These are phyloP conservation scores for Magnolia officinalis DNA, from an alignment of 164 flowering plant species.

Conservation along the genomic window DNA sequence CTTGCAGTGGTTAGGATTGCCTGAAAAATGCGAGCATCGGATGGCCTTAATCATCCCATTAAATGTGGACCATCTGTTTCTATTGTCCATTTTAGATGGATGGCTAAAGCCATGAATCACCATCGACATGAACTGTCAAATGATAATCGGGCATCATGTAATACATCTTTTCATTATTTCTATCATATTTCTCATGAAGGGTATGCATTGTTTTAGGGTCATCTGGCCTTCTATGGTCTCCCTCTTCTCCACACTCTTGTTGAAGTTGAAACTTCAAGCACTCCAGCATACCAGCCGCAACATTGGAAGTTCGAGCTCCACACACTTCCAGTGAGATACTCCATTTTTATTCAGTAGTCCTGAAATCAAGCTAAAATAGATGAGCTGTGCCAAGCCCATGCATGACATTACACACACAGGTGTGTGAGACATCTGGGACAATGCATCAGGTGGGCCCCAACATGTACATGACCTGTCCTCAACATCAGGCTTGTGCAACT, in stretches of 20 bases:
- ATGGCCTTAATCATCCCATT: not conserved
- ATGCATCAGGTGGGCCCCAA: not conserved
- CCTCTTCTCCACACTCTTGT: slow-evolving; percentile 50
- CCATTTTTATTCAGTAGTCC: not conserved
- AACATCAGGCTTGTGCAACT: not conserved
- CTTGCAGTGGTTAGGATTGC: no score
- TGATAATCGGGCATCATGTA: not conserved
- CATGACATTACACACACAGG: not conserved
- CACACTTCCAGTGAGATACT: slow-evolving; percentile 56
- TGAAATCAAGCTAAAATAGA: not conserved
- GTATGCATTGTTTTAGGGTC: slow-evolving; percentile 42
- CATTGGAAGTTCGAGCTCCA: slow-evolving; percentile 63
- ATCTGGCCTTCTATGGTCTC: slow-evolving; percentile 70
- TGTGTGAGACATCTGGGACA: not conserved
- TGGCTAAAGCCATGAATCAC: not conserved
- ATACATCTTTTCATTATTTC: not conserved
- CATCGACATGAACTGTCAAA: not conserved
- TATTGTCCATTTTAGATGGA: not conserved
- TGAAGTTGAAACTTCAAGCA: slow-evolving; percentile 27
- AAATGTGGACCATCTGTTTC: not conserved
- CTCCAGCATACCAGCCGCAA: slow-evolving; percentile 35
- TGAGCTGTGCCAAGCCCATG: not conserved
- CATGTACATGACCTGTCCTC: not conserved
- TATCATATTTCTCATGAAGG: not conserved
- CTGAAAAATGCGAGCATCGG: not conserved